A percentile compares a stretch with the other conserved stretches of the same genome.
Evolutionary conservation across 768 basidiomycete genomes (phyloP).

Genomic region (Auriscalpium vulgare): DNA sequence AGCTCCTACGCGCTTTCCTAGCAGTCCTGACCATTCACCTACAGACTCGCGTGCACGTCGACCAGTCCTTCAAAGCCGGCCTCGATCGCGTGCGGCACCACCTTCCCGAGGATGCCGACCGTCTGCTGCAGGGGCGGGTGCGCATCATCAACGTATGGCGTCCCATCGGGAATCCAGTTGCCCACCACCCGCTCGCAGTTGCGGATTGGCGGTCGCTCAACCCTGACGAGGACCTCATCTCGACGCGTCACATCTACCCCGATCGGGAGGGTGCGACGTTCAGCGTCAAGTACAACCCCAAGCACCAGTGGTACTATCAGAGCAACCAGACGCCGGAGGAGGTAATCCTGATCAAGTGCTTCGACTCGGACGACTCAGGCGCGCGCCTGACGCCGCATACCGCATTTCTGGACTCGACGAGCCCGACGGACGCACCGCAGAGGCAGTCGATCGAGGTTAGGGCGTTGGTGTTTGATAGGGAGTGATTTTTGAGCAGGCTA

Average conservation of each 20-base stretch:
- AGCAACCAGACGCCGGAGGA: slow-evolving; percentile 19
- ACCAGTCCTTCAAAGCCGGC: slow-evolving; percentile 33
- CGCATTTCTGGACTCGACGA: slow-evolving; percentile 31
- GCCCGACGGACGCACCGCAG: slow-evolving; percentile 27
- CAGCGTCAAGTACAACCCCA: slow-evolving; percentile 22
- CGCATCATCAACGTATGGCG: slow-evolving; percentile 44
- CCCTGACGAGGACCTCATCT: slow-evolving; percentile 27
- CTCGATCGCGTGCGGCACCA: slow-evolving; percentile 31
- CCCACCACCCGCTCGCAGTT: slow-evolving; percentile 33
- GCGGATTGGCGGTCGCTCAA: slow-evolving; percentile 34
- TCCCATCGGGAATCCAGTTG: slow-evolving; percentile 31
- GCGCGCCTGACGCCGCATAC: slow-evolving; percentile 36
- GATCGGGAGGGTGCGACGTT: slow-evolving; percentile 24
- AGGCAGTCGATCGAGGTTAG: slow-evolving; percentile 39
- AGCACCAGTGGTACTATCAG: slow-evolving; percentile 29
- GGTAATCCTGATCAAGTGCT: slow-evolving; percentile 32
- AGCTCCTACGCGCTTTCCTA: background rate
- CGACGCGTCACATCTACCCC: slow-evolving; percentile 29
- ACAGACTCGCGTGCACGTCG: slow-evolving; percentile 36
- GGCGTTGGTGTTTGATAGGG: slow-evolving; percentile 33
- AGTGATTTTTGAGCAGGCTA: slow-evolving; percentile 16
- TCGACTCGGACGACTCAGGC: slow-evolving; percentile 32
- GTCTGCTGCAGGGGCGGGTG: slow-evolving; percentile 31
- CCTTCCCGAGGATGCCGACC: slow-evolving; percentile 33
- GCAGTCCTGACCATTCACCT: background rate